Percentiles rank a stretch among this genome's conserved stretches.
These are phyloP conservation scores for Narthecium ossifragum DNA, from an alignment of 106 monocot genomes.

Conservation along the genomic window DNA sequence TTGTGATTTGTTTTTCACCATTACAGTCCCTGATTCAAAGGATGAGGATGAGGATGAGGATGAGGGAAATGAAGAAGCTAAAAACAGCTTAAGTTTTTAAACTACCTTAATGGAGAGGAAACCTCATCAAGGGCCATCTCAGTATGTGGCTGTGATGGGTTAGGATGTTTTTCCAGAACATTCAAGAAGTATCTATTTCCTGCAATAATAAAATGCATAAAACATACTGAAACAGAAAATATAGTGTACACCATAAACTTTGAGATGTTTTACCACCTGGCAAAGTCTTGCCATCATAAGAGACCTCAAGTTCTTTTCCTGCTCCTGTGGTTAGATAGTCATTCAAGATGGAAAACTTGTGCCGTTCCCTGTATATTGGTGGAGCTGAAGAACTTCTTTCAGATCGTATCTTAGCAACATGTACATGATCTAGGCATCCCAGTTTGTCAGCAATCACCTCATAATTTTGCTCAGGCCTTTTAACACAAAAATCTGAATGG, in stretches of 20 bases:
- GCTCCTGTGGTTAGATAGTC: constrained; percentile 10
- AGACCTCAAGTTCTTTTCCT: constrained; percentile 10
- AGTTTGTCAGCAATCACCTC: constrained; percentile 6
- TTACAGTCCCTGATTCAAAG: constrained; percentile 7
- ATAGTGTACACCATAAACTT: too few relatives aligned
- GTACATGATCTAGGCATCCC: too few relatives aligned
- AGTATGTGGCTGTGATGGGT: constrained; percentile 22
- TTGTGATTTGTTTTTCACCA: constrained; percentile 10
- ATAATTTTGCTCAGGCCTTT: constrained; percentile 19
- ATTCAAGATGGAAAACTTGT: constrained; percentile 37
- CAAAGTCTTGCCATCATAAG: constrained; percentile 4
- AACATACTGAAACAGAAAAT: too few relatives aligned
- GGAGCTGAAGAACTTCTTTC: constrained; percentile 85
- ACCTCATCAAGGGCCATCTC: constrained; percentile 13
- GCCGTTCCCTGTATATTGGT: constrained; percentile 63
- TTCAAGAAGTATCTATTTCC: not conserved
- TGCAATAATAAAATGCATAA: too few relatives aligned
- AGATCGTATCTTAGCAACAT: constrained; percentile 21
- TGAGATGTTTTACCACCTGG: too few relatives aligned
- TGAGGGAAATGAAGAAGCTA: too few relatives aligned
- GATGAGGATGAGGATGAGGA: constrained; percentile 9
- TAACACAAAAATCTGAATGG: constrained; percentile 2
- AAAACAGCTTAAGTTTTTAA: too few relatives aligned
- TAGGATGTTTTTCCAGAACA: constrained; percentile 16
- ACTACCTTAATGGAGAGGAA: constrained; percentile 35